phyloP scores from a whole-genome alignment of 176 grass and related monocot species.

The Metroxylon sagu region DNA sequence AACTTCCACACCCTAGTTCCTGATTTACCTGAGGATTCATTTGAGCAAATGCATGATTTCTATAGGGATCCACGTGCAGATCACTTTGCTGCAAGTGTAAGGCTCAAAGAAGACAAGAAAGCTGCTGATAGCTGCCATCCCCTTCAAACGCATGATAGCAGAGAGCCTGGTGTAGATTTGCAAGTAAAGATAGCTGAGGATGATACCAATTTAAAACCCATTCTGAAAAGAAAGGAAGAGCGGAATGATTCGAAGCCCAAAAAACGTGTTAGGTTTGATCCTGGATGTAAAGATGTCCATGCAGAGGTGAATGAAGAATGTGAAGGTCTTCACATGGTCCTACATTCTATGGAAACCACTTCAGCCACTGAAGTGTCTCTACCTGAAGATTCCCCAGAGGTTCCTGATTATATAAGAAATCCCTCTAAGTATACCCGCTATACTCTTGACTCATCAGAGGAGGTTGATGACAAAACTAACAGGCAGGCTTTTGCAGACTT shows the following conservation, averaged over 20 bases:
- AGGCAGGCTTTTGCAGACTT: conserved; percentile 62
- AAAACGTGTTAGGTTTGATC: conserved; percentile 81
- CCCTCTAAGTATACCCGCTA: conserved; percentile 87
- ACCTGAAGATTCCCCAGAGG: conserved; percentile 13
- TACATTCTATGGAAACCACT: conserved; percentile 32
- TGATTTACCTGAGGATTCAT: conserved; percentile 61
- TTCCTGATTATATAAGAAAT: conserved; percentile 81
- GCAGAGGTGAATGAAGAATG: conserved; percentile 34
- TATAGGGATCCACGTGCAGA: conserved; percentile 63
- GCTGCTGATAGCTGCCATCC: conserved; percentile 11
- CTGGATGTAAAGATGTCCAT: conserved; percentile 38
- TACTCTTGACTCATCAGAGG: conserved; percentile 44
- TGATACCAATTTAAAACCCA: conserved; percentile 57
- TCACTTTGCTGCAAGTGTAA: conserved; percentile 47
- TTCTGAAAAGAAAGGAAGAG: conserved; percentile 81
- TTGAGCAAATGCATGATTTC: conserved; percentile 26
- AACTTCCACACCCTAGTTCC: conserved; percentile 69
- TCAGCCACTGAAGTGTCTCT: conserved; percentile 17
- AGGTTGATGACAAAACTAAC: conserved; percentile 54
- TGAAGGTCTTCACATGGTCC: conserved; percentile 41
- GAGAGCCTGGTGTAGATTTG: conserved; percentile 11
- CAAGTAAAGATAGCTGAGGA: conserved; percentile 27
- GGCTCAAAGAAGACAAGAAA: conserved; percentile 57
- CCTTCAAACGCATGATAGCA: conserved; percentile 5
- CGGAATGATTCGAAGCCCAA: conserved; percentile 56